Conservation (phyloP, 2,329 filamentous ascomycete species). For the Penicillium polonicum region DNA sequence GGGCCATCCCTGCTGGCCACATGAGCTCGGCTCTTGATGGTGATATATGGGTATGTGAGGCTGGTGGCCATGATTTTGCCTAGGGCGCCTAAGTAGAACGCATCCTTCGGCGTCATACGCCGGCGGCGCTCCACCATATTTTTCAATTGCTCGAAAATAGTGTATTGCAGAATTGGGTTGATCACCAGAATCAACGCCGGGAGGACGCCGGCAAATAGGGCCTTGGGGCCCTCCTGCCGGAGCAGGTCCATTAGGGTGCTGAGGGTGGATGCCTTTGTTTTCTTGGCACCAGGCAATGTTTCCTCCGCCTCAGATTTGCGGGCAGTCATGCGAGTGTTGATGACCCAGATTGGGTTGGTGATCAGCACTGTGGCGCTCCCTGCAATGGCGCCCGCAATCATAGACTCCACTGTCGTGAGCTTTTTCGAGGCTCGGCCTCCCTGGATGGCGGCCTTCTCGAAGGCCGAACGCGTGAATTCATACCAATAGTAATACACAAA, state of each 20-base stretch:
- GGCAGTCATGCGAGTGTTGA: slow-evolving; percentile 98
- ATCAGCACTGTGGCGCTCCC: slow-evolving; percentile 91
- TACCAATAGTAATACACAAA: slow-evolving; percentile 99
- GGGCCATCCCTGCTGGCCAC: slow-evolving; percentile 75
- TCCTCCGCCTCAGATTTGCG: slow-evolving; percentile 61
- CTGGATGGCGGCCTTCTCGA: slow-evolving; percentile 70
- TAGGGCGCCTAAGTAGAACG: slow-evolving; percentile 86
- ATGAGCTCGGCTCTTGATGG: slow-evolving; percentile 96
- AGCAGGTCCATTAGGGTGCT: slow-evolving; percentile 78
- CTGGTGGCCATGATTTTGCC: slow-evolving; percentile 92
- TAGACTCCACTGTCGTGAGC: slow-evolving; percentile 87
- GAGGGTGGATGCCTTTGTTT: slow-evolving; percentile 67
- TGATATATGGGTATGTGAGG: slow-evolving; percentile 98
- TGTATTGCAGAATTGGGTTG: slow-evolving; percentile 98
- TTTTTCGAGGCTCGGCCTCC: slow-evolving; percentile 73
- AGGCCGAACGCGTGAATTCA: slow-evolving; percentile 89
- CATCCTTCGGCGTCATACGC: slow-evolving; percentile 78
- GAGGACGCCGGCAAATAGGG: slow-evolving; percentile 87
- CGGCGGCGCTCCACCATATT: slow-evolving; percentile 75
- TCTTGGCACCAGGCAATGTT: slow-evolving; percentile 45
- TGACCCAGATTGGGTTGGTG: slow-evolving; percentile 98
- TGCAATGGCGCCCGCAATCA: slow-evolving; percentile 91
- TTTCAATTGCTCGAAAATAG: slow-evolving; percentile 97
- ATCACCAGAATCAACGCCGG: slow-evolving; percentile 92
- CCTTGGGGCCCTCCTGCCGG: slow-evolving; percentile 75